These are phyloP conservation scores for Chenopodium formosanum DNA, from an alignment of 148 eudicot genomes.

Conservation along the genomic window DNA sequence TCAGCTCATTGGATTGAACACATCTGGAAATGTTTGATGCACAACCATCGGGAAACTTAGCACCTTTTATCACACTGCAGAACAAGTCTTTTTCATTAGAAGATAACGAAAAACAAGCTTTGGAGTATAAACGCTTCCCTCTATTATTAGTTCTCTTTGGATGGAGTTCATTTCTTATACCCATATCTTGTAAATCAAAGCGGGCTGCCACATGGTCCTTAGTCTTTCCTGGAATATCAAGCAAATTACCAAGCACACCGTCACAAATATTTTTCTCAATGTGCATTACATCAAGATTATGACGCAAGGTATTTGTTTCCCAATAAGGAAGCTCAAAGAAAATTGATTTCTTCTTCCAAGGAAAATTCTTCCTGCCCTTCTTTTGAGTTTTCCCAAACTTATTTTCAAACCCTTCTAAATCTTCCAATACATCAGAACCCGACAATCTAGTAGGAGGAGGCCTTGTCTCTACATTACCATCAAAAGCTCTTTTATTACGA, in stretches of 20 bases:
- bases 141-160: not conserved
- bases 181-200: conserved; percentile 18
- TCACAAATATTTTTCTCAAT: conserved; percentile 27
- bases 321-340: conserved; percentile 24
- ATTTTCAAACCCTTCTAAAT: conserved; percentile 10
- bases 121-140: not conserved
- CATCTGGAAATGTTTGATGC: conserved; percentile 16
- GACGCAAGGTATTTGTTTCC: not conserved
- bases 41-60: conserved; percentile 17
- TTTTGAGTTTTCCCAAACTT: conserved; percentile 7
- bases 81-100: conserved; percentile 5
- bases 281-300: conserved; percentile 28
- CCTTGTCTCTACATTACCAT: conserved; percentile 13
- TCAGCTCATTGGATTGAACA: conserved; percentile 1
- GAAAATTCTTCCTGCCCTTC: not conserved
- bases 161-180: conserved; percentile 4
- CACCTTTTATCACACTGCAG: conserved; percentile 12
- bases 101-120: conserved; percentile 4
- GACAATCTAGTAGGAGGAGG: not conserved
- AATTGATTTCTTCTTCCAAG: conserved; percentile 6
- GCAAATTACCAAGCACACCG: conserved; percentile 13
- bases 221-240: conserved; percentile 16
- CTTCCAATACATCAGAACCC: not conserved
- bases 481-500: conserved; percentile 1
- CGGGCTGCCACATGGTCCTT: conserved; percentile 16